Base-by-base conservation (phyloP, 208 protist genomes). In the Trypanosoma caninum region DNA sequence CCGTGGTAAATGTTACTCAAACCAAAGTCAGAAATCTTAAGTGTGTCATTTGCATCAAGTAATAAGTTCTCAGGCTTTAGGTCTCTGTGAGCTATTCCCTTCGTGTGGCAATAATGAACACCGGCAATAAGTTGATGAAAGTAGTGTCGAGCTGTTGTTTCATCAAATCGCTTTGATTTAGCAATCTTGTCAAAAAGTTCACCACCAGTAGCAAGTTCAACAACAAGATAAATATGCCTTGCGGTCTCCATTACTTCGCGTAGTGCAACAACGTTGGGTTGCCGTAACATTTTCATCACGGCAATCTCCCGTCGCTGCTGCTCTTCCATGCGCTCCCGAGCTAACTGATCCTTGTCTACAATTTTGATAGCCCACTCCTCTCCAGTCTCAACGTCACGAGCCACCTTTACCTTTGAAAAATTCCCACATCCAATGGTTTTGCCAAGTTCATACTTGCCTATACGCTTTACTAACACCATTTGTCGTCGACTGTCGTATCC, bases 111-210 rank as follows among this genome's bases (percentile, higher is more conserved):
- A 70, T 97, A 98, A 58, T 79, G 62, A 27, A 98, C 74, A 18
- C 91, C 94, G 13, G 76, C 69, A 25, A 98, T 94, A 10, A 98
- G 78, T 76, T 98, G 94, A 58, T 97, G 93, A 64, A 98, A 98
- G 78, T 97, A 98, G 33, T 84, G 41, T 0, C 94, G 80, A 3
- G 89, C 91, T n/a, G 69, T 89, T 9, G 63, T 34, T 63, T 98
- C 95, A 31, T 77, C 56, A 56, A 97, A 96, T 47, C 77, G 71
- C 30, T 80, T 85, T 20, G 73, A 76, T n/a, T 50, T 56, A 3
- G 76, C 79, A 50, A 98, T 96, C 42, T 87, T 88, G 31, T 95
- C 87, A 50, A 97, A 97, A 35, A 98, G 74, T 71, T 98, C 94
- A 0, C 97, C 97, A 45, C 94, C 91, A 31, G 80, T 87, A 9